Evolutionary conservation across 2,329 filamentous ascomycete genomes (phyloP), one percentile per base, ranked within the genome.

Genomic region (Xylogone sp.): DNA sequence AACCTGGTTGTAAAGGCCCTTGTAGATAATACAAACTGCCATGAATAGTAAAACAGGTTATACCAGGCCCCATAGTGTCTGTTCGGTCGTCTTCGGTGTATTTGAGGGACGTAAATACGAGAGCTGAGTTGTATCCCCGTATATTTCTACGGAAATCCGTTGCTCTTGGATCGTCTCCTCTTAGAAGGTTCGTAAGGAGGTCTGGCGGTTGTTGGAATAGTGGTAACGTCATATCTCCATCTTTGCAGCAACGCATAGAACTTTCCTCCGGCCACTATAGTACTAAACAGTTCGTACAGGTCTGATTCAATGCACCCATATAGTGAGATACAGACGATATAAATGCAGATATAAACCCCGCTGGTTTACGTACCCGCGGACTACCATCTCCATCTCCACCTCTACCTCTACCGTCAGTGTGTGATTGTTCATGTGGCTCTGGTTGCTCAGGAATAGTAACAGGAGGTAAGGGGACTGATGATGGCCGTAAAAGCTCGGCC

Each of bases 31-130:
- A 42, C 21, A 43, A 18, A 20, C 43, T 42, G 9, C n/a, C n/a
- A 24, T 49, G n/a, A 4, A 49, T 49, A n/a, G 27, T 13, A 29
- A 49, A 49, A 42, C 39, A 49, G 7, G 39, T 43, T n/a, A 49
- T 10, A 3, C 39, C 22, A 27, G 34, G 10, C n/a, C 34, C 3
- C 3, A 7, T 29, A 13, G 24, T n/a, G n/a, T 43, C 22, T 6
- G 24, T n/a, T 5, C 47, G 39, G 2, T 20, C 13, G 43, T 49
- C 39, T 18, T 49, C 43, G 2, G 21, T 43, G 42, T 49, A 49
- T 13, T 24, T 43, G 12, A 49, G 12, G 4, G 22, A 49, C n/a
- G 21, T 49, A 49, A 49, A 49, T 5, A 21, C 39, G 16, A 49
- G 18, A 16, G 39, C 39, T 18, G 16, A 43, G 16, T 49, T 49